Base-by-base conservation (phyloP, 257 asterid species). In the Przewalskia tangutica region DNA sequence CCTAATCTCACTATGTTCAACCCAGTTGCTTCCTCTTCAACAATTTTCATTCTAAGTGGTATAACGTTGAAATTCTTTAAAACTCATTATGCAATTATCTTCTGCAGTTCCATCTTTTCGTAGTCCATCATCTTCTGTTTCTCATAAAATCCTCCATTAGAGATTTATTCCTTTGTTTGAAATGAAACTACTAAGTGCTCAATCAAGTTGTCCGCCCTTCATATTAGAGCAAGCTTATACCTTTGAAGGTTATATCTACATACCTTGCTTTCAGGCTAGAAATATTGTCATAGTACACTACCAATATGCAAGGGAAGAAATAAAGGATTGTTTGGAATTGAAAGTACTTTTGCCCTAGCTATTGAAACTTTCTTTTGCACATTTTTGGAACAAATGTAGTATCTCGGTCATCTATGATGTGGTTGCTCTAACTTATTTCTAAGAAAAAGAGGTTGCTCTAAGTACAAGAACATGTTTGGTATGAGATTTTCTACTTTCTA, bases 81-180 rank as follows among this genome's bases (percentile, higher is more conserved):
- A 12, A 13, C 13, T 73, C 62, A 73, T 73, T 48, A 48, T 73
- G 79, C 62, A 48, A 7, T 23, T 23, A 73, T 73, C 62, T 68
- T 73, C 23, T 48, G 42, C 44, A 12, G 38, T 73, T 23, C 42
- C 79, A 48, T 46, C 42, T 48, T 11, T 27, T 48, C 1, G 11
- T 50, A 23, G 62, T 75, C 23, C 80, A 48, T 50, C 42, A 75
- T 75, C 40, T 75, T 75, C 80, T 23, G 79, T 75, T 75, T 75
- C 46, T 75, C 62, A 75, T 75, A 8, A 46, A 50, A 75, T 23
- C 40, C 4, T 8, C 63, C 80, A 50, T 50, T 75, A 75, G 80
- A 75, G 80, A 2, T 75, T 14, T 27, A 27, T 75, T 75, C 9
- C 46, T 75, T 50, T 50, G 18, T 75, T 75, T 50, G 80, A 75